Evolutionary conservation across 2,329 filamentous ascomycete species (phyloP).

Genomic region (Diplodia mutila): DNA sequence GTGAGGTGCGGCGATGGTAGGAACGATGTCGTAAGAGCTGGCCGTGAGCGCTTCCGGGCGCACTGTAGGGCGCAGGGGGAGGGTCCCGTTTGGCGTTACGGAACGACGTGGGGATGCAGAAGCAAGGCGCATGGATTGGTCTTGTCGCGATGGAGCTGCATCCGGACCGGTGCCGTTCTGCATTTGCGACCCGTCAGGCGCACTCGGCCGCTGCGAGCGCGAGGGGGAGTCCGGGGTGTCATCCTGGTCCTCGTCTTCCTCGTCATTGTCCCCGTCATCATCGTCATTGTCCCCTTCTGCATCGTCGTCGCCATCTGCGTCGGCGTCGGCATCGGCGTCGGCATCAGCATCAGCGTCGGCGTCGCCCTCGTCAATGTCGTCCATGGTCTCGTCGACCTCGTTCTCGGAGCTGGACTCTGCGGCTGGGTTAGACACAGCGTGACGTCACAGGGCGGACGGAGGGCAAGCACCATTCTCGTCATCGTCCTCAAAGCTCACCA

Average conservation of each 20-base stretch:
- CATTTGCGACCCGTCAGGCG: slow-evolving; percentile 33
- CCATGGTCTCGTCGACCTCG: slow-evolving; percentile 50
- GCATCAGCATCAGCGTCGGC: slow-evolving; percentile 44
- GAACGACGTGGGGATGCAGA: slow-evolving; percentile 50
- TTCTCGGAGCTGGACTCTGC: slow-evolving; percentile 47
- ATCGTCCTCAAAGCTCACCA: slow-evolving; percentile 52
- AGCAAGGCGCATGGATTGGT: slow-evolving; percentile 54
- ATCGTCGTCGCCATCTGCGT: slow-evolving; percentile 41
- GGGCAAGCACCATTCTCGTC: slow-evolving; percentile 46
- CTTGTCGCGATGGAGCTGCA: slow-evolving; percentile 30
- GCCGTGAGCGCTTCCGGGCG: slow-evolving; percentile 80
- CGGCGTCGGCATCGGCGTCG: slow-evolving; percentile 41
- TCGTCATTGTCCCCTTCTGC: slow-evolving; percentile 39
- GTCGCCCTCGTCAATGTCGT: slow-evolving; percentile 48
- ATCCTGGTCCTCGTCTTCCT: slow-evolving; percentile 48
- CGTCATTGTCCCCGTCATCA: slow-evolving; percentile 43
- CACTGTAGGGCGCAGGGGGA: slow-evolving; percentile 63
- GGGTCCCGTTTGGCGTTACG: slow-evolving; percentile 39
- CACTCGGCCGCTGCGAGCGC: slow-evolving; percentile 40
- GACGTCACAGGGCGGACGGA: slow-evolving; percentile 23
- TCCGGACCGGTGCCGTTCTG: slow-evolving; percentile 33
- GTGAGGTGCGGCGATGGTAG: slow-evolving; percentile 94
- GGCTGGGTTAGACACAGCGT: slow-evolving; percentile 29
- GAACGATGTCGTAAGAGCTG: slow-evolving; percentile 87
- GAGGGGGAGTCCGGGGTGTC: slow-evolving; percentile 49